Evolutionary conservation across 345 rosid genomes (phyloP).

Genomic region (Eucalyptus marginata): DNA sequence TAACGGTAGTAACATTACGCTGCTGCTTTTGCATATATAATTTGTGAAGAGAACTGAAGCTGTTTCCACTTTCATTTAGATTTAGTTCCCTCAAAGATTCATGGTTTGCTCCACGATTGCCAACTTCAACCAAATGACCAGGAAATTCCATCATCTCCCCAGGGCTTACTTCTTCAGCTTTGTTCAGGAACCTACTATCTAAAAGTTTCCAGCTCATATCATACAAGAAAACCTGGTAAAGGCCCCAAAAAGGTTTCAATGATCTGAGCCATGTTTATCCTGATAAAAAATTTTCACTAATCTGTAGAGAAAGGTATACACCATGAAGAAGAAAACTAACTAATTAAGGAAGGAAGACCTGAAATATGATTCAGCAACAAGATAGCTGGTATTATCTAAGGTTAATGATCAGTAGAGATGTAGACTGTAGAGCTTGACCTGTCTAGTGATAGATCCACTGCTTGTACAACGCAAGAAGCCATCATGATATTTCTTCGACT

Average conservation of each 20-base stretch:
- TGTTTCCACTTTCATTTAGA: too few species aligned
- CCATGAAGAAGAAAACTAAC: background rate
- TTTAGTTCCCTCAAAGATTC: background rate
- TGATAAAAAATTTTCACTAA: background rate
- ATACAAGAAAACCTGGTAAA: conserved; percentile 27
- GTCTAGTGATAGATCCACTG: conserved; percentile 25
- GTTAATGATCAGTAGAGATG: background rate
- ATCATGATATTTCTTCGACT: conserved; percentile 53
- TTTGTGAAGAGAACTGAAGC: too few species aligned
- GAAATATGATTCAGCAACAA: background rate
- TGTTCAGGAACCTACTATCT: conserved; percentile 33
- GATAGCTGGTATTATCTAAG: background rate
- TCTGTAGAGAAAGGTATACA: background rate
- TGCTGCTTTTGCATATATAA: too few species aligned
- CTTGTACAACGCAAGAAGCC: conserved; percentile 25
- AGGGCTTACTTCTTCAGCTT: conserved; percentile 29
- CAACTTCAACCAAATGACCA: conserved; percentile 40
- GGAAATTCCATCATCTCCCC: conserved; percentile 28
- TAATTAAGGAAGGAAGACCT: background rate
- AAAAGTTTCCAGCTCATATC: conserved; percentile 31
- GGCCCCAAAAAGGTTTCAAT: background rate
- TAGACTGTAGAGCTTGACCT: conserved; percentile 15
- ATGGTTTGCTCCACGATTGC: conserved; percentile 9
- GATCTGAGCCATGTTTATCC: background rate
- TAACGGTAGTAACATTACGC: too few species aligned